Base-by-base conservation (phyloP, 257 asterid genomes). In the Nicotiana attenuata region DNA sequence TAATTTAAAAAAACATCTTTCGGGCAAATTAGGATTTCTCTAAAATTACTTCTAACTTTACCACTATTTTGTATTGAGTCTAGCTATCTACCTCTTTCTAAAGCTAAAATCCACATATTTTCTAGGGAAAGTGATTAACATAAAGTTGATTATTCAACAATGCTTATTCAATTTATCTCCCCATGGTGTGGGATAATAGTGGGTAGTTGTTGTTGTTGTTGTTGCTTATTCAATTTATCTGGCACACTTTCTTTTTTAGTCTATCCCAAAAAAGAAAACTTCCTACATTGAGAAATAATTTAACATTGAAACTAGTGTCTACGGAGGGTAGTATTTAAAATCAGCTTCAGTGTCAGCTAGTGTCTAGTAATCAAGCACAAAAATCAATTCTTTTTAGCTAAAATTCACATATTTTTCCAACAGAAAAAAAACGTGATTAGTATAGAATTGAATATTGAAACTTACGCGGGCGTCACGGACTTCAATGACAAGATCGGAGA, bases 381-480 rank as follows among this genome's bases (percentile, higher is more conserved):
- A 28, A 10, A 11, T 17, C 47, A 67, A 13, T 13, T 67, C 33
- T 31, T 67, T 16, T 38, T 38, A 68, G 17, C 41, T 38, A 15
- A 65, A 65, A n/a, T 28, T 67, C 10, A 28, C 17, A 17, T 17
- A 64, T 26, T 64, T 64, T 4, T 22, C 16, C 35, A 57, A 57
- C 0, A 15, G 57, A n/a, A 57, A 14, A 5, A 3, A 64, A 65
- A n/a, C 2, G 20, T 8, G 24, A 77, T 38, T 1, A 38, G 45
- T 7, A 7, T 7, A 38, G 45, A 38, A 38, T 38, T 38, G 45
- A 7, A 38, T 38, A 38, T 38, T 38, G 10, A 38, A 35, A 75
- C 86, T 82, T 85, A 92, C 98, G 3, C 99, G 95, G 69, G 99
- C 91, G 29, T 95, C 99, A 5, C 99, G 94, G 63, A 95, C 98